Base-by-base conservation (phyloP, 73 alveolate genomes). In the Urostyla sp. region DNA sequence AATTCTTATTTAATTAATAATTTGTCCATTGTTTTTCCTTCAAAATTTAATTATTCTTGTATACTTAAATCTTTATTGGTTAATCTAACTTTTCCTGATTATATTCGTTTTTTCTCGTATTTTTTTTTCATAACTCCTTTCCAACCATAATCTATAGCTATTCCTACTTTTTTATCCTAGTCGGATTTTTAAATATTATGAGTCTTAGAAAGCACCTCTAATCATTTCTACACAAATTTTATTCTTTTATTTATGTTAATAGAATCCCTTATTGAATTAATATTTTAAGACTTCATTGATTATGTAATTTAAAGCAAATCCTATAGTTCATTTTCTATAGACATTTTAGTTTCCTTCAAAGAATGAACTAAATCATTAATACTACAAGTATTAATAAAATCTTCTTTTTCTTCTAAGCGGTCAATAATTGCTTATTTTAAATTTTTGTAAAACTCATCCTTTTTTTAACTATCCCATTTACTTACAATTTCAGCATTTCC, bases 281-380 rank as follows among this genome's bases (percentile, higher is more conserved):
- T 1, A 31, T 69, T 69, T 7, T 46, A 30, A 11, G 44, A 24
- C 3, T 48, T 24, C 8, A 69, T 45, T 49, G 44, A 67, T 15
- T 44, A 0, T 30, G 44, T 69, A 44, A 69, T 48, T 45, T 69
- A 10, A 37, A 24, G 40, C 67, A 69, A n/a, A 49, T 69, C 83
- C 31, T 69, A 67, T 3, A 69, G 69, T 48, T 69, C 83, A 32
- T 69, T 69, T 28, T 69, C 83, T 4, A 69, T 48, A 7, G 83
- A 45, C 83, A 69, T 69, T 69, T 69, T 69, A 34, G 66, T 69
- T 24, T 69, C 83, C 31, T 69, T 69, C 32, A 69, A 23, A 16
- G 57, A 49, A 43, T 34, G 43, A 28, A 69, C 83, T 32, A 69
- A n/a, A 7, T 45, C 52, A 31, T 69, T 69, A 18, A 69, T 69